Evolutionary conservation across 371 early-diverging fungal genomes (phyloP).

Genomic region (Lichtheimia corymbifera): DNA sequence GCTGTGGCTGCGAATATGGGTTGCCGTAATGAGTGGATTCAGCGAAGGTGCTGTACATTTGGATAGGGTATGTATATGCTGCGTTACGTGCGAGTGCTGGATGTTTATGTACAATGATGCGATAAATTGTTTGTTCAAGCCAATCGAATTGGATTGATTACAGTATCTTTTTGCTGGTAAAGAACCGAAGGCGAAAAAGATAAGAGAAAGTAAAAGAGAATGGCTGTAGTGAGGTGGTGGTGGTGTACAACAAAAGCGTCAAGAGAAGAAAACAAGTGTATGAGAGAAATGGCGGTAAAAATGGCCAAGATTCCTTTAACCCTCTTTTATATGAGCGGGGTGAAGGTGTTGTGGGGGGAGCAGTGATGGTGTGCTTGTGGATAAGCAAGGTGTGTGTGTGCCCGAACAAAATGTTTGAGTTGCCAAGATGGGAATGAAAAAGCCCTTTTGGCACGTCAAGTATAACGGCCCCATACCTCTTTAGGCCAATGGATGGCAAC

Average conservation of each 20-base stretch:
- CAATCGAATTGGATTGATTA: background rate
- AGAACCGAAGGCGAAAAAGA: too few relatives aligned
- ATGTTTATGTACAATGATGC: slow-evolving; percentile 2
- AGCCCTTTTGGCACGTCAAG: background rate
- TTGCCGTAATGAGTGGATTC: background rate
- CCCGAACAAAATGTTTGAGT: background rate
- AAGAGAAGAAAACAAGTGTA: background rate
- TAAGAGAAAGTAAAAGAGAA: too few relatives aligned
- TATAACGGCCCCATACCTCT: background rate
- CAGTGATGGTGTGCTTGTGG: too few relatives aligned
- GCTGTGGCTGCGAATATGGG: background rate
- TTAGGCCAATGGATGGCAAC: background rate
- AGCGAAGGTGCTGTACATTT: background rate
- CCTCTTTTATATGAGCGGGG: too few relatives aligned
- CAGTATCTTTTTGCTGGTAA: background rate
- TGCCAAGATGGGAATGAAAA: background rate
- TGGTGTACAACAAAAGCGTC: background rate
- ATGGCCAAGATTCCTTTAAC: slow-evolving; percentile 4
- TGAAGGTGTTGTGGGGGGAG: too few relatives aligned
- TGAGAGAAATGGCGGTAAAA: slow-evolving; percentile 3
- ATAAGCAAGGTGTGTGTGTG: background rate
- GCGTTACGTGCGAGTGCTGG: background rate
- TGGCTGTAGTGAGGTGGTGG: too few relatives aligned
- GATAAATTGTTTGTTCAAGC: background rate
- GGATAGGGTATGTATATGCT: background rate